Conservation (phyloP, 192 early-diverging fungal species). For the Phlyctochytrium planicorne region DNA sequence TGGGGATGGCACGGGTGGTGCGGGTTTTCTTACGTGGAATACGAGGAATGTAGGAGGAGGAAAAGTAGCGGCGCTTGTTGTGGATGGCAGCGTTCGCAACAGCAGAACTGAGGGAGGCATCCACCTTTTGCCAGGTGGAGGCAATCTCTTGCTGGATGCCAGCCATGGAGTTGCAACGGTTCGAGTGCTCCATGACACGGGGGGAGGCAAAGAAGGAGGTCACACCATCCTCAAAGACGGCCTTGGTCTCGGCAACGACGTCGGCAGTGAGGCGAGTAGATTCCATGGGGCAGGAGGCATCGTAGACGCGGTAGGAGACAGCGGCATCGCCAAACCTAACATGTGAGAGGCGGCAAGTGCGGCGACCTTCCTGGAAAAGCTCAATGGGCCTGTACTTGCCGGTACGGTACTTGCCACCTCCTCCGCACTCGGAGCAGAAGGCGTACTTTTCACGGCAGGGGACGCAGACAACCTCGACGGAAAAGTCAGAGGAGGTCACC, state of each 20-base stretch:
- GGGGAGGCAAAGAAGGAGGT: slow-evolving; percentile 13
- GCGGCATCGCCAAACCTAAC: slow-evolving; percentile 35
- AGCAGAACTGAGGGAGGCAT: too few species aligned
- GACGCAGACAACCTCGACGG: slow-evolving; percentile 39
- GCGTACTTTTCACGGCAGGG: slow-evolving; percentile 24
- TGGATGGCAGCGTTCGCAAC: neutral
- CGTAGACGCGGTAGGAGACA: slow-evolving; percentile 18
- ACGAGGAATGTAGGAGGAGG: slow-evolving; percentile 21
- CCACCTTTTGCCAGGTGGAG: slow-evolving; percentile 6
- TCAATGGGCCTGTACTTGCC: slow-evolving; percentile 50
- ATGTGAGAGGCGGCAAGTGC: slow-evolving; percentile 39
- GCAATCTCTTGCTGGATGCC: slow-evolving; percentile 8
- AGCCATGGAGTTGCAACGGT: neutral
- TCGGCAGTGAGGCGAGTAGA: neutral
- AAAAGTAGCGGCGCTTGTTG: slow-evolving; percentile 1
- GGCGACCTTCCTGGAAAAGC: slow-evolving; percentile 35
- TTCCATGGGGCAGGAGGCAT: neutral
- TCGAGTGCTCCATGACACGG: slow-evolving; percentile 6
- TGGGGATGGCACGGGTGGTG: neutral
- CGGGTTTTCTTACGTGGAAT: slow-evolving; percentile 28
- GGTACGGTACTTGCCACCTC: slow-evolving; percentile 45
- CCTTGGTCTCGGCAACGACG: slow-evolving; percentile 11
- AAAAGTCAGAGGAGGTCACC: neutral
- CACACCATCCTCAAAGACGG: slow-evolving; percentile 18
- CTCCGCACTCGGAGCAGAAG: slow-evolving; percentile 46